phyloP scores from a whole-genome alignment of 768 basidiomycete genomes.

The Kockovaella imperatae region DNA sequence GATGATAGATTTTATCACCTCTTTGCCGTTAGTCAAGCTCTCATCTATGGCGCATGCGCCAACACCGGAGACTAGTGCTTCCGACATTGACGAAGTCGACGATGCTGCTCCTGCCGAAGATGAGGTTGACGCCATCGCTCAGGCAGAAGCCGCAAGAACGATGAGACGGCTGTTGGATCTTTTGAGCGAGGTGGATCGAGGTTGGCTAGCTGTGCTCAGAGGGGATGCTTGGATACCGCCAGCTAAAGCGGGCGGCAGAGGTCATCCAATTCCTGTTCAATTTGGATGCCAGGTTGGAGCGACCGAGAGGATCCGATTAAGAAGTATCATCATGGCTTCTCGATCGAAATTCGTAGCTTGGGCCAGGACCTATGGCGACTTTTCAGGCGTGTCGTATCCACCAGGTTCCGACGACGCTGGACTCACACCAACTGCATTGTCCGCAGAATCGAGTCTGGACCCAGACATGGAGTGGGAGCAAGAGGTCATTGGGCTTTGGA shows the following conservation, averaged over 20 bases:
- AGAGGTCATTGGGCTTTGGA: constrained; percentile 18
- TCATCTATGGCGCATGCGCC: background rate
- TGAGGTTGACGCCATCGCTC: background rate
- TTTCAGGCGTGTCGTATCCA: constrained; percentile 3
- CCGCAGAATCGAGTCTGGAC: background rate
- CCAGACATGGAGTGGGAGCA: constrained; percentile 15
- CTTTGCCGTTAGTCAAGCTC: constrained; percentile 9
- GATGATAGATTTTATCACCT: constrained; percentile 15
- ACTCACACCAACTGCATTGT: background rate
- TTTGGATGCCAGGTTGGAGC: constrained; percentile 7
- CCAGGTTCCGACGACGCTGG: background rate
- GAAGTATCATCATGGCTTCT: constrained; percentile 20
- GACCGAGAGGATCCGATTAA: constrained; percentile 23
- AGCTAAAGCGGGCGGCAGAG: background rate
- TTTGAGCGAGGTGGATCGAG: constrained; percentile 15
- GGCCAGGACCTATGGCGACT: constrained; percentile 25
- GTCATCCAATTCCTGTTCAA: background rate
- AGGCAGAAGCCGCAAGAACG: constrained; percentile 6
- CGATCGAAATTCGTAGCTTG: constrained; percentile 22
- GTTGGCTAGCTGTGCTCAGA: constrained; percentile 19
- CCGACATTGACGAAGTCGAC: background rate
- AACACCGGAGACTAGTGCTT: background rate
- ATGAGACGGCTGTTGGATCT: constrained; percentile 9
- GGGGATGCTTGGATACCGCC: constrained; percentile 17
- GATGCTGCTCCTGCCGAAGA: background rate